Percentiles rank a stretch among this genome's conserved stretches.
Evolutionary conservation across 495 filamentous ascomycete species (phyloP).

Genomic region (Cryomyces minteri): DNA sequence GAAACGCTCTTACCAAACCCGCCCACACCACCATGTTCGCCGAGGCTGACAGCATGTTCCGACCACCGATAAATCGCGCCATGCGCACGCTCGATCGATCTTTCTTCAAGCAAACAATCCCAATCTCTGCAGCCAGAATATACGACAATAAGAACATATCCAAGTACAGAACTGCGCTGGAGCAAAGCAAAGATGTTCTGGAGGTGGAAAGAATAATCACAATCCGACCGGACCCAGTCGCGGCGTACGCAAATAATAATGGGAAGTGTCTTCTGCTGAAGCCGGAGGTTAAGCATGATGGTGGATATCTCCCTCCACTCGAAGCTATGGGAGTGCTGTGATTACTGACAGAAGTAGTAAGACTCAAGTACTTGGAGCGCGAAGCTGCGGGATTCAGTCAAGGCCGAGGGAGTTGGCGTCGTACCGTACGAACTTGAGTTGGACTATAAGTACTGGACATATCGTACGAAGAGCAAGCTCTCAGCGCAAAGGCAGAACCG

Average conservation of each 20-base stretch:
- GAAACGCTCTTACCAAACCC: no score
- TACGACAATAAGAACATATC: conserved; percentile 53
- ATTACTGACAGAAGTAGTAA: conserved; percentile 20
- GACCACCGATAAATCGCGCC: conserved; percentile 66
- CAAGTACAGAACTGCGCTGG: conserved; percentile 39
- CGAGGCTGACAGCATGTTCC: conserved; percentile 36
- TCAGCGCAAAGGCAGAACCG: no score
- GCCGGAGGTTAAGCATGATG: conserved; percentile 47
- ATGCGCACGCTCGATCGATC: conserved; percentile 64
- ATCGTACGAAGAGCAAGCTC: conserved; percentile 31
- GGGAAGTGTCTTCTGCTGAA: conserved; percentile 59
- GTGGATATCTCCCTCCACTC: conserved; percentile 19
- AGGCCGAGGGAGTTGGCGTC: conserved; percentile 43
- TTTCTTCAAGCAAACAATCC: conserved; percentile 59
- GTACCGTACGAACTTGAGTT: conserved; percentile 57
- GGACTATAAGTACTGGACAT: conserved; percentile 73
- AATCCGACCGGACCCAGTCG: conserved; percentile 31
- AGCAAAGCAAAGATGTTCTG: conserved; percentile 39
- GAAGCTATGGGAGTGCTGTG: background rate
- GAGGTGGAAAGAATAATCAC: conserved; percentile 35
- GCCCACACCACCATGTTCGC: background rate
- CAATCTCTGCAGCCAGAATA: conserved; percentile 61
- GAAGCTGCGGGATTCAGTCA: conserved; percentile 45
- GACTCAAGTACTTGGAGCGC: conserved; percentile 58
- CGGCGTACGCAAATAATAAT: conserved; percentile 28